These are phyloP conservation scores for Solanum medicagineum DNA, from an alignment of 257 asterid genomes.

Conservation along the genomic window DNA sequence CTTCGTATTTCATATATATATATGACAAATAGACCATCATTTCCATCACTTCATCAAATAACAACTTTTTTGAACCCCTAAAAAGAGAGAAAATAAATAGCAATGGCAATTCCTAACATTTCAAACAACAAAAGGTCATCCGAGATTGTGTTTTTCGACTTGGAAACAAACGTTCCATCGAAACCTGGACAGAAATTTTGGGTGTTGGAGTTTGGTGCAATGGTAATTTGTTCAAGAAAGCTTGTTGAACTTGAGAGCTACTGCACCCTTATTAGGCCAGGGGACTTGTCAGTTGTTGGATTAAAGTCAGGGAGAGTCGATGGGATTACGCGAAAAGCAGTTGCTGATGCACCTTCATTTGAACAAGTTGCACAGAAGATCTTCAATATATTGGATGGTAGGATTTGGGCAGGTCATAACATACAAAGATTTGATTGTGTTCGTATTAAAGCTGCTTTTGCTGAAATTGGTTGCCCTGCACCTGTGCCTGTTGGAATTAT, in stretches of 20 bases:
- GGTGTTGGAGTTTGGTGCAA: constrained; percentile 83
- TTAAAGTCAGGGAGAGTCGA: constrained; percentile 33
- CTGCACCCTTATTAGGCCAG: constrained; percentile 71
- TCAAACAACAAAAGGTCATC: constrained; percentile 8
- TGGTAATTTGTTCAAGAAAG: constrained; percentile 61
- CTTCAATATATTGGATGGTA: constrained; percentile 63
- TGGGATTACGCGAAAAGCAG: constrained; percentile 68
- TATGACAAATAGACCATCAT: not conserved
- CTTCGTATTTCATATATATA: not conserved
- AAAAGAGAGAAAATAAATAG: not conserved
- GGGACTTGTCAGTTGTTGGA: constrained; percentile 48
- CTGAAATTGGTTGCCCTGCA: constrained; percentile 36
- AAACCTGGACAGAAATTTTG: constrained; percentile 46
- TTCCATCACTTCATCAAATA: not conserved
- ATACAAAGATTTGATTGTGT: constrained; percentile 82
- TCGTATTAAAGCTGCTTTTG: constrained; percentile 63
- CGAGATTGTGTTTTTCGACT: constrained; percentile 81
- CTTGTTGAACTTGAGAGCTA: constrained; percentile 70
- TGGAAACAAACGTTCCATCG: constrained; percentile 78
- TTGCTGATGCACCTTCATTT: constrained; percentile 57
- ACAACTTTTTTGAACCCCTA: not conserved
- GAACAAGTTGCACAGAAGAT: constrained; percentile 65
- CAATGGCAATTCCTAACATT: constrained; percentile 19
- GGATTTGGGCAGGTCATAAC: constrained; percentile 95
- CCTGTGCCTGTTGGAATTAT: constrained; percentile 65